Evolutionary conservation across 768 basidiomycete species (phyloP), one percentile per base, ranked within the genome.

Genomic region (Mycena maculata): DNA sequence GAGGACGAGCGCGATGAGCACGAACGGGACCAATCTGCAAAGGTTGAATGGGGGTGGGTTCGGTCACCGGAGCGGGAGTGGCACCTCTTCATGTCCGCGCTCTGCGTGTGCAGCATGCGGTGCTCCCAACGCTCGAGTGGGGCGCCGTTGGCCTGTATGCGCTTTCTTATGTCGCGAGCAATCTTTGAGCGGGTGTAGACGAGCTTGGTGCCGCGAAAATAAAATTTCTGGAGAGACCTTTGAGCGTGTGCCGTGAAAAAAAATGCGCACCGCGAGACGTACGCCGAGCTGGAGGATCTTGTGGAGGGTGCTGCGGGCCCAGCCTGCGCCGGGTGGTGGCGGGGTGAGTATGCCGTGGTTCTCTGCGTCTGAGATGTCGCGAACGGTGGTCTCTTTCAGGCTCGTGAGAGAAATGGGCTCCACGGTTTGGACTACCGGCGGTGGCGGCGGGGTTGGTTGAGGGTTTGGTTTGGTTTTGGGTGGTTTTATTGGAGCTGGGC

Each of bases 21-120:
- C 74, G 79, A 95, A 96, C 0, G 94, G 94, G 4, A 94, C 80
- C 41, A 95, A 85, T 80, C 93, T 92, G 67, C 36, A 44, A 39
- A 33, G 42, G 18, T 41, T 25, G 49, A 47, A 66, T 13, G 47
- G 48, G 12, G 68, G n/a, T n/a, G n/a, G 44, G 72, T 71, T 71
- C 53, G 70, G 71, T 41, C 38, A 45, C 36, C 27, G 42, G 18
- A 44, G 36, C 60, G 18, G 16, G 27, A 54, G 65, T 50, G 76
- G 52, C 55, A 94, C 92, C 94, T 94, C 72, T 88, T 82, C 8
- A 90, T 76, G 75, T 96, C 94, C 69, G 85, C 82, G 71, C 82
- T 82, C 77, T 91, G 90, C 2, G 85, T 89, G 61, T 80, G 78
- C 48, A 95, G 88, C 69, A 94, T 88, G 31, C 92, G 84, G 59